Base-by-base conservation (phyloP, 2,329 filamentous ascomycete genomes). In the Cladophialophora yegresii region DNA sequence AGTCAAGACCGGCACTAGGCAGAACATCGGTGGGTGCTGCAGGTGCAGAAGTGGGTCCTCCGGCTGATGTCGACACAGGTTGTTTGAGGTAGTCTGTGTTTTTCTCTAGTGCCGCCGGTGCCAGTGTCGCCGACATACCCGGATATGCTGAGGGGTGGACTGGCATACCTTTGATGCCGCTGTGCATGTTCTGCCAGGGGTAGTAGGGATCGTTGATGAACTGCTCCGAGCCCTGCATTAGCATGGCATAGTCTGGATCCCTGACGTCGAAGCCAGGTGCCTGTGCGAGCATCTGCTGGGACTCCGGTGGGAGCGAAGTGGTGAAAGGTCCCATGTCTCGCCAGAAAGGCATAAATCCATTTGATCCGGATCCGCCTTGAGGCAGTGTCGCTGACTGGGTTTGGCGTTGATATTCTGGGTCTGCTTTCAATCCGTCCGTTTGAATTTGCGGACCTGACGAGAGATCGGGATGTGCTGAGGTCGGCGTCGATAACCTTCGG, bases 241-340 rank as follows among this genome's bases (percentile, higher is more conserved):
- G 75, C 67, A 79, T 75, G 45, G 78, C 71, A 22, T 78, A 79
- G 61, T 77, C 73, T 3, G 79, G 77, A 65, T 84, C 79, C 32
- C 76, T 78, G 2, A 75, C 74, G 64, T 82, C 79, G 4, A 83
- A 73, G 0, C 75, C 73, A 2, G 77, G 75, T 16, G 80, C 82
- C 20, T 65, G 55, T 8, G 65, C 70, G 5, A 86, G 75, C 20
- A 86, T 75, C 70, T 83, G 81, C 71, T 85, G 83, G 1, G 82
- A 78, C 68, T 86, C 81, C 3, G 79, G 73, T 23, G 84, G 83
- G 23, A 86, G 73, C 3, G 79, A 76, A 47, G 80, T 79, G 1
- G 80, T 81, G 60, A 85, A 76, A 9, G 82, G 81, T 49, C 77
- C 77, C 53, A 75, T 72, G 63, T 72, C 71, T 54, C 67, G 64